Base-by-base conservation (phyloP, 1,284 basidiomycete species). In the Moesziomyces antarcticus region DNA sequence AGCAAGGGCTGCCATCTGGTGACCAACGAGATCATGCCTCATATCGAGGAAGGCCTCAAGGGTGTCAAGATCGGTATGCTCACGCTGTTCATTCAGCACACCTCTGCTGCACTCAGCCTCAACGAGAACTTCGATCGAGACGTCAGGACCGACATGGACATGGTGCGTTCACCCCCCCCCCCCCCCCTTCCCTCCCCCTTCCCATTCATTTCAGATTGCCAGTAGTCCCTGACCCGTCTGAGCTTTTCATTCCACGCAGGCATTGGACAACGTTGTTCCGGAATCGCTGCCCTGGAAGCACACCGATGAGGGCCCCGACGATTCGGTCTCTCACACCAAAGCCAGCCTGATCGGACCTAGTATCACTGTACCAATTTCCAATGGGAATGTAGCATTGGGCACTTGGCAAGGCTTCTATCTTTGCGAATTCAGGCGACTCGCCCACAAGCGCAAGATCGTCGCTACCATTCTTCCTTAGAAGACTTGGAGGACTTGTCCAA, bases 361-460 rank as follows among this genome's bases (percentile, higher is more conserved):
- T 1, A 88, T 96, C 75, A 90, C 91, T 14, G 87, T 96, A 27
- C 94, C 94, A 5, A 93, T 97, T 78, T 92, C 92, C 1, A 88
- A 92, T 63, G 93, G 91, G 3, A 87, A 88, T 48, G 86, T 96
- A 68, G 93, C 92, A 74, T 86, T 95, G 42, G 94, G 93, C 5
- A 95, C 92, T 20, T 97, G 93, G 94, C 94, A 96, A 88, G 93
- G 91, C 88, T 46, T 71, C 40, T 93, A 93, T 80, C 87, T 94
- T 48, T 90, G 90, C 6, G 93, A 94, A 82, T 93, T 93, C 83
- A 87, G 92, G 66, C 87, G 90, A 70, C 75, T 86, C 50, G 84
- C 89, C 9, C 92, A 93, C 82, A 86, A 87, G 16, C 87, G 92
- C 60, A 87, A 86, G 37, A 85, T 94, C 49, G 91, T 93, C 27